Conservation (phyloP, 331 rosid genomes). For the Prunus yedoensis region DNA sequence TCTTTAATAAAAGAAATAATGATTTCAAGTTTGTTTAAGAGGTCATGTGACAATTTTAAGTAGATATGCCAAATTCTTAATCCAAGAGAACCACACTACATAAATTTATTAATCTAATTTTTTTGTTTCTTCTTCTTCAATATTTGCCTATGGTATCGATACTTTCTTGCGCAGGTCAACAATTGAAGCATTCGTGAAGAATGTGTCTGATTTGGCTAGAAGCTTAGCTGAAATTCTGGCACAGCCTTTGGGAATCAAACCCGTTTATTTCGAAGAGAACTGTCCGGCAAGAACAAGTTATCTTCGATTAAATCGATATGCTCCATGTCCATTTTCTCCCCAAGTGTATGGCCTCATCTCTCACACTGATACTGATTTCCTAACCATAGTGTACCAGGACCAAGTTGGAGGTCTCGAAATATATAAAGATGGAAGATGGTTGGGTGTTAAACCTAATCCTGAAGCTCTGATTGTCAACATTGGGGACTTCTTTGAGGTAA, state of each 20-base stretch:
- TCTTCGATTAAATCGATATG: conserved; percentile 61
- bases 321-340: conserved; percentile 62
- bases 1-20: too few species aligned
- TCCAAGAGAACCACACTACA: too few species aligned
- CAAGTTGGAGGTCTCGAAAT: conserved; percentile 64
- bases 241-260: conserved; percentile 36
- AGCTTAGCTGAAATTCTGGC: conserved; percentile 54
- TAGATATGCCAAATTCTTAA: too few species aligned
- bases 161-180: conserved; percentile 33
- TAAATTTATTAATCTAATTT: neutral
- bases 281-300: conserved; percentile 42
- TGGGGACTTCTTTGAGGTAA: conserved; percentile 83
- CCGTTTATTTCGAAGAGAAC: conserved; percentile 43
- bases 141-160: neutral
- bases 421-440: conserved; percentile 62
- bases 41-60: too few species aligned
- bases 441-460: conserved; percentile 65
- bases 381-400: conserved; percentile 53
- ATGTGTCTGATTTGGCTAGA: conserved; percentile 38
- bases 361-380: conserved; percentile 65
- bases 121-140: neutral
- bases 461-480: conserved; percentile 62
- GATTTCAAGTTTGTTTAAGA: too few species aligned
- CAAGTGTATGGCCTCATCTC: conserved; percentile 59
- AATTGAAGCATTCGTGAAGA: conserved; percentile 43